phyloP scores from a whole-genome alignment of 768 basidiomycete species.

The Aureoboletus auriporus region DNA sequence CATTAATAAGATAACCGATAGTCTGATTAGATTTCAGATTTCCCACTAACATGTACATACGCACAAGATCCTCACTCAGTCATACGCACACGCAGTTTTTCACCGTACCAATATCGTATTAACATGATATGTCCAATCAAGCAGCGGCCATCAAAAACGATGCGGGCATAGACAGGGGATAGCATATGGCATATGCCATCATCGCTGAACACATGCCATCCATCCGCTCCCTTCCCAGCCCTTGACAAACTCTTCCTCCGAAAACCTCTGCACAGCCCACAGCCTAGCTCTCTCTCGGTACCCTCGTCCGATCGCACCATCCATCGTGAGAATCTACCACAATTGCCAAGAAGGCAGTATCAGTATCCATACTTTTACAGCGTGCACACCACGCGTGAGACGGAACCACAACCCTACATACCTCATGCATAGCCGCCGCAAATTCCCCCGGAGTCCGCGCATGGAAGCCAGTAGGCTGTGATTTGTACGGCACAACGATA shows the following conservation, averaged over 20 bases:
- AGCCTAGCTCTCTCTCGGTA: conserved; percentile 66
- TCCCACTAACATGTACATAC: too few species aligned
- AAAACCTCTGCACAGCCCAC: conserved; percentile 73
- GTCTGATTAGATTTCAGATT: too few species aligned
- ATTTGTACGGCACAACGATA: conserved; percentile 79
- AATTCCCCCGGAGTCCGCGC: conserved; percentile 64
- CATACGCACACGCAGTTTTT: too few species aligned
- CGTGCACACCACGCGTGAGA: conserved; percentile 1
- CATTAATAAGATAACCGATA: background rate
- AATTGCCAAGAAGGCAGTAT: conserved; percentile 4
- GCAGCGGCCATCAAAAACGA: too few species aligned
- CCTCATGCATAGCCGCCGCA: conserved; percentile 60
- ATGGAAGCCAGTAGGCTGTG: conserved; percentile 79
- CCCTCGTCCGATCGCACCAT: conserved; percentile 48
- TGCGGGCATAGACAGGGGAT: too few species aligned
- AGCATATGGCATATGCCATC: background rate
- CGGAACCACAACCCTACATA: conserved; percentile 14
- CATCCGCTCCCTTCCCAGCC: conserved; percentile 71
- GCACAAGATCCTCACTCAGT: too few species aligned
- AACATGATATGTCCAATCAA: too few species aligned
- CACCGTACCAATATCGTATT: too few species aligned
- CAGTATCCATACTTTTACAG: background rate
- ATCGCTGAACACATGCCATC: conserved; percentile 30
- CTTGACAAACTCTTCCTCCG: conserved; percentile 70
- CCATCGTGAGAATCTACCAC: conserved; percentile 44